Base-by-base conservation (phyloP, 257 asterid species). In the Eustoma russellianum region DNA sequence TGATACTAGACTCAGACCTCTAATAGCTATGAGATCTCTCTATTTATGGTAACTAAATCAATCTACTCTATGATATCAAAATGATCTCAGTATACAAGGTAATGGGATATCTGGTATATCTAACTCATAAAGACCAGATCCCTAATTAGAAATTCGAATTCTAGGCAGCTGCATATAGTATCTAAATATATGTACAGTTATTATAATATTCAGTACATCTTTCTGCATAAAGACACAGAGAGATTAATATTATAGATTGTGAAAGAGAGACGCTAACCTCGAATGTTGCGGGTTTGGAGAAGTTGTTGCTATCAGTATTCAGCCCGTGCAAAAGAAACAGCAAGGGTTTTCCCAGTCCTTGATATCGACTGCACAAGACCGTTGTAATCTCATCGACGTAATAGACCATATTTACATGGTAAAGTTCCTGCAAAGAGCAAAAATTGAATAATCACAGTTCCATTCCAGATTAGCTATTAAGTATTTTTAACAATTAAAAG, bases 241-340 rank as follows among this genome's bases (percentile, higher is more conserved):
- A 53, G n/a, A n/a, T n/a, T n/a, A 50, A 18, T 9, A 50, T 9
- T 56, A 17, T 0, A 11, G 33, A 28, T 24, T 50, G 33, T 48
- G 41, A 55, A 49, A 16, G 59, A 65, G 10, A 46, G 48, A 47
- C 58, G 52, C 63, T 57, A 66, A 91, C 98, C 96, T 87, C 82
- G 56, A 87, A 87, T 59, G 76, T 73, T 53, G 98, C 95, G 48
- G 97, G 98, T 65, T 76, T 83, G 65, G 90, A 84, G 60, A 62
- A 91, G 38, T 84, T 91, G 64, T 76, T 72, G 70, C 97, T 82
- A 64, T 87, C 98, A 28, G 90, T 84, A 72, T 91, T 91, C 66
- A 84, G 85, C 59, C 98, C 98, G 60, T 85, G 83, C 66, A 91
- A 78, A 68, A 87, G 97, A 73, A 80, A 87, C 53, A 91, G 82